Percentiles rank a stretch among this genome's conserved stretches.
Conservation (phyloP, 192 early-diverging fungal species). For the Backusella morwellensis region DNA sequence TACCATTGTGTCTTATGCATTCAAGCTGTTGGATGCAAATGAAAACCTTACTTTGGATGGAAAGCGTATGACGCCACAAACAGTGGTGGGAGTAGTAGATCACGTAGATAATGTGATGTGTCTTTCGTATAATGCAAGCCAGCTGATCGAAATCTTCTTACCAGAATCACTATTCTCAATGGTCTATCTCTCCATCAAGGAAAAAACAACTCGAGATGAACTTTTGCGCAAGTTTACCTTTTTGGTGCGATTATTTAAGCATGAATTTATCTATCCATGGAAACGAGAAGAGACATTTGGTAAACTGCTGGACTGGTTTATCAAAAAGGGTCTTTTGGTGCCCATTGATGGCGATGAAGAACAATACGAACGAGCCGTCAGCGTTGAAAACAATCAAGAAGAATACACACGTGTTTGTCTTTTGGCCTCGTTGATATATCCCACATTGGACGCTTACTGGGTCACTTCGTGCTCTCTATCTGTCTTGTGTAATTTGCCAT, state of each 20-base stretch:
- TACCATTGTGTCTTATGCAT: conserved; percentile 29
- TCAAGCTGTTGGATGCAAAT: conserved; percentile 28
- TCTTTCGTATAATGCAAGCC: conserved; percentile 38
- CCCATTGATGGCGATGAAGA: not conserved
- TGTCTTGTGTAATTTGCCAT: conserved; percentile 35
- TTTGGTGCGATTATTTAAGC: conserved; percentile 28
- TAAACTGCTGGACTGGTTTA: conserved; percentile 15
- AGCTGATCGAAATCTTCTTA: conserved; percentile 32
- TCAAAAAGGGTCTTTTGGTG: conserved; percentile 13
- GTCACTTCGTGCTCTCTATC: conserved; percentile 42
- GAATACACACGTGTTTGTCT: conserved; percentile 31
- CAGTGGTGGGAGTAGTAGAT: conserved; percentile 27
- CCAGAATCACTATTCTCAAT: conserved; percentile 33
- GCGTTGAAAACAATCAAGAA: conserved; percentile 8
- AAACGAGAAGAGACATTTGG: conserved; percentile 28
- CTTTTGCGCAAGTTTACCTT: conserved; percentile 30
- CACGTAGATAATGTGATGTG: conserved; percentile 41
- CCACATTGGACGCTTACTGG: conserved; percentile 38
- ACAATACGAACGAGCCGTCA: conserved; percentile 6
- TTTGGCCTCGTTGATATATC: conserved; percentile 38
- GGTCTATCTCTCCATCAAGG: conserved; percentile 30
- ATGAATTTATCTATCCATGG: conserved; percentile 38
- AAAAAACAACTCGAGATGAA: conserved; percentile 15
- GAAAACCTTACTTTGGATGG: conserved; percentile 34
- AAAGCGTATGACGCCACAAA: conserved; percentile 27